phyloP scores from a whole-genome alignment of 31 red algal species.

The Endocladia muricata region DNA sequence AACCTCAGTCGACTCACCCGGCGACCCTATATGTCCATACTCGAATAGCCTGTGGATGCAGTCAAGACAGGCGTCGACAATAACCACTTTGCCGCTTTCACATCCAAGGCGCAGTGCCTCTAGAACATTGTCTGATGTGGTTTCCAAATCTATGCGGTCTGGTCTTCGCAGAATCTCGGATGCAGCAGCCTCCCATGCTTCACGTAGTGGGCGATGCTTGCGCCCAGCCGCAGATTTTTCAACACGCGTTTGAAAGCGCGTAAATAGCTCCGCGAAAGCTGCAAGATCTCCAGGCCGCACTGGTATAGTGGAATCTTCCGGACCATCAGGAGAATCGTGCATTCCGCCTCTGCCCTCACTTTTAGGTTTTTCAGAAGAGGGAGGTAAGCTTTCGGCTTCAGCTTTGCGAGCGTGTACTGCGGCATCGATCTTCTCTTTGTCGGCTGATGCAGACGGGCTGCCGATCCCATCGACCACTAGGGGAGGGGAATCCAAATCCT shows the following conservation, averaged over 20 bases:
- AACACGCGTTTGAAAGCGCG: constrained; percentile 42
- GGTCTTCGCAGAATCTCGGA: constrained; percentile 13
- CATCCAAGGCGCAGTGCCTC: constrained; percentile 41
- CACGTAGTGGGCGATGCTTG: constrained; percentile 62
- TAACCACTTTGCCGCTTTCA: constrained; percentile 44
- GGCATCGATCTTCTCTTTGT: no score
- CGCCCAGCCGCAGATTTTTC: constrained; percentile 51
- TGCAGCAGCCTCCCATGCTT: constrained; percentile 47
- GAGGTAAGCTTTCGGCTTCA: no score
- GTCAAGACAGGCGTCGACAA: constrained; percentile 76
- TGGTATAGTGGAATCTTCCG: background rate
- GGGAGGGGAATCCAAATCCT: constrained; percentile 12
- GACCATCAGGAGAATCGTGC: no score
- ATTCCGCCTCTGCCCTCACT: no score
- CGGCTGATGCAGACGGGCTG: background rate
- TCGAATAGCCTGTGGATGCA: constrained; percentile 79
- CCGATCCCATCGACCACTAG: constrained; percentile 29
- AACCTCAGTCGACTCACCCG: constrained; percentile 31
- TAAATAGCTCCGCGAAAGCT: constrained; percentile 49
- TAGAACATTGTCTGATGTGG: constrained; percentile 34
- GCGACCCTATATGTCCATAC: constrained; percentile 60
- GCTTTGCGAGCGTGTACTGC: no score
- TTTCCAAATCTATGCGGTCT: constrained; percentile 15
- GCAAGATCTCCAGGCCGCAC: constrained; percentile 57
- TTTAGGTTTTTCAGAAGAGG: no score